Conservation (phyloP, 352 stramenopile genomes). For the Globisporangium orthogonon region DNA sequence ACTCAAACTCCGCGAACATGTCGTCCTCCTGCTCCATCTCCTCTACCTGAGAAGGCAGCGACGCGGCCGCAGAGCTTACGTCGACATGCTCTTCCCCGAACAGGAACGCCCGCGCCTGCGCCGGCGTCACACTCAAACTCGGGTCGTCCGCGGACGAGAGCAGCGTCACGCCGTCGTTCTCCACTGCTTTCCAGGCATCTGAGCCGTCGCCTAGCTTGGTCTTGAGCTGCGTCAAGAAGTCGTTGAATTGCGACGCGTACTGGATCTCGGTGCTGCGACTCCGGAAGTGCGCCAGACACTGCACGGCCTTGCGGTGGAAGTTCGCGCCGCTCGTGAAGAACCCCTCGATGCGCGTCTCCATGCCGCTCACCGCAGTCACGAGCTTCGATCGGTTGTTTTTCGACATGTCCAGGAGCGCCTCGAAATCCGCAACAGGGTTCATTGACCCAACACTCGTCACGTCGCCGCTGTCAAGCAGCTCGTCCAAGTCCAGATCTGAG, state of each 20-base stretch:
- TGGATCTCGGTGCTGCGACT: slow-evolving; percentile 64
- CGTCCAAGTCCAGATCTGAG: slow-evolving; percentile 71
- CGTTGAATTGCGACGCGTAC: slow-evolving; percentile 70
- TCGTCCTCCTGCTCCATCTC: slow-evolving; percentile 64
- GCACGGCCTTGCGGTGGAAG: slow-evolving; percentile 63
- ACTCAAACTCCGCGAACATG: slow-evolving; percentile 84
- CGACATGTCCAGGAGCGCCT: slow-evolving; percentile 49
- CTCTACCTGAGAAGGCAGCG: slow-evolving; percentile 55
- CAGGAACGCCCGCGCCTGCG: slow-evolving; percentile 52
- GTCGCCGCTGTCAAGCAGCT: slow-evolving; percentile 55
- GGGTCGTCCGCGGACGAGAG: slow-evolving; percentile 53
- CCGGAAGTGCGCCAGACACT: slow-evolving; percentile 68
- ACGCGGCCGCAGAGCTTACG: slow-evolving; percentile 30
- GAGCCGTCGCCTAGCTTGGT: slow-evolving; percentile 32
- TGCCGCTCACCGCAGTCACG: slow-evolving; percentile 48
- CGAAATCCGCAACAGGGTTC: slow-evolving; percentile 82
- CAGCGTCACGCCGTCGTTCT: slow-evolving; percentile 52
- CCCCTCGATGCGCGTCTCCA: slow-evolving; percentile 60
- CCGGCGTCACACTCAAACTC: slow-evolving; percentile 33
- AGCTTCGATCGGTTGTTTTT: slow-evolving; percentile 36
- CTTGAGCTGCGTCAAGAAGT: slow-evolving; percentile 60
- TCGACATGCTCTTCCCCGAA: slow-evolving; percentile 52
- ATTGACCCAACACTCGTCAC: slow-evolving; percentile 73
- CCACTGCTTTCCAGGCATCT: slow-evolving; percentile 40
- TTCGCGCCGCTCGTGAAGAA: slow-evolving; percentile 43